Conservation (phyloP, 345 rosid genomes). For the Lumnitzera racemosa region DNA sequence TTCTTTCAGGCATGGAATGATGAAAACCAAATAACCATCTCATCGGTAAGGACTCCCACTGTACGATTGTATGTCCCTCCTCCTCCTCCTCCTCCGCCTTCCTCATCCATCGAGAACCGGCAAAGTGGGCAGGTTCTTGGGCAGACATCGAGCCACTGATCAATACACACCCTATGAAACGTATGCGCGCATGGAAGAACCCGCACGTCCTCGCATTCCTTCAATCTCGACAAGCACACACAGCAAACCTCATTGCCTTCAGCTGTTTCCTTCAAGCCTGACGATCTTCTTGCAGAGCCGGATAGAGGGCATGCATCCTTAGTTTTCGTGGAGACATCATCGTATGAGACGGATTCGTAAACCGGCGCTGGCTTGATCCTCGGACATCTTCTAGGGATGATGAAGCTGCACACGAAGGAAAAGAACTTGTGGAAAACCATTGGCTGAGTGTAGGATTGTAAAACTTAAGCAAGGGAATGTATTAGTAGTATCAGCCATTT, state of each 20-base stretch:
- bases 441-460: conserved; percentile 7
- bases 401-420: conserved; percentile 17
- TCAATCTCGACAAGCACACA: conserved; percentile 55
- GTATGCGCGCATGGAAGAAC: conserved; percentile 62
- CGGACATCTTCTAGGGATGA: conserved; percentile 13
- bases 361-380: conserved; percentile 12
- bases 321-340: background rate
- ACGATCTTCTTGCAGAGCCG: background rate
- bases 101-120: conserved; percentile 39
- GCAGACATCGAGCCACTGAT: conserved; percentile 53
- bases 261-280: background rate
- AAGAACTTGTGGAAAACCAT: conserved; percentile 25
- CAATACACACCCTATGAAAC: conserved; percentile 61
- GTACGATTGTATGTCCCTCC: conserved; percentile 6
- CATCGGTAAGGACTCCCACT: conserved; percentile 23
- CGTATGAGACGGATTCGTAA: background rate
- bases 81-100: conserved; percentile 14
- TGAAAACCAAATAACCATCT: conserved; percentile 33
- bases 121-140: conserved; percentile 70
- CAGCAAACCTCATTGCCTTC: conserved; percentile 41
- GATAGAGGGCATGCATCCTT: background rate
- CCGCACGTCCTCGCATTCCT: conserved; percentile 25
- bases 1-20: conserved; percentile 28
- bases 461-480: conserved; percentile 3
- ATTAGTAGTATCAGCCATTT: background rate